These are phyloP conservation scores for Pythium rishiriense DNA, from an alignment of 352 stramenopile species.

Conservation along the genomic window DNA sequence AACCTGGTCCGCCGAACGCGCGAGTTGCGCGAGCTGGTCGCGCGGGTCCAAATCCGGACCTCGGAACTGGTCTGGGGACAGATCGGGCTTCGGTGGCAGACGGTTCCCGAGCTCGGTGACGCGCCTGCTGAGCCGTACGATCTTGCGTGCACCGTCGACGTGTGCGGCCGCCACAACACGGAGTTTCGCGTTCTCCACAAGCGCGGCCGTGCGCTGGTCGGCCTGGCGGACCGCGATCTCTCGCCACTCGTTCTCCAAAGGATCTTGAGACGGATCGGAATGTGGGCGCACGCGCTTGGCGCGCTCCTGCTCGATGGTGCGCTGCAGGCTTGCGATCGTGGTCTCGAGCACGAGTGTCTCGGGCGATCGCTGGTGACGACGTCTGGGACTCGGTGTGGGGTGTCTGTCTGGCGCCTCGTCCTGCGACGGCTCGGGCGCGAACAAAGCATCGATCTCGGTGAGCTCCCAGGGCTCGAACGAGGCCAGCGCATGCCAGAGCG, in stretches of 20 bases:
- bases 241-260: not conserved
- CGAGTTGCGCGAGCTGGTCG: not conserved
- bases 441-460: not conserved
- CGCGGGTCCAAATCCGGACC: conserved; percentile 2
- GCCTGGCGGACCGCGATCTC: not conserved
- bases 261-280: not conserved
- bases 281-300: not conserved
- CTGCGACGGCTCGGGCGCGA: not conserved
- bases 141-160: not conserved
- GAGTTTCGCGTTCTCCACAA: not conserved
- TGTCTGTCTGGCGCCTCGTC: no score
- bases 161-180: not conserved
- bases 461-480: not conserved
- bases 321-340: not conserved
- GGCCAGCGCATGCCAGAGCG: not conserved
- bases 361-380: not conserved
- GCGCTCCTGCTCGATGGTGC: not conserved
- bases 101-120: not conserved
- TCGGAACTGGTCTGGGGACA: not conserved
- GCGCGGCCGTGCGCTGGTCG: not conserved
- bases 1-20: not conserved
- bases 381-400: no score
- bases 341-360: not conserved
- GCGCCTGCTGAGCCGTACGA: not conserved
- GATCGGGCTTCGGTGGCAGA: not conserved